Evolutionary conservation across 148 eudicot species (phyloP), one percentile per base, ranked within the genome.

Genomic region (Nepenthes mirabilis): DNA sequence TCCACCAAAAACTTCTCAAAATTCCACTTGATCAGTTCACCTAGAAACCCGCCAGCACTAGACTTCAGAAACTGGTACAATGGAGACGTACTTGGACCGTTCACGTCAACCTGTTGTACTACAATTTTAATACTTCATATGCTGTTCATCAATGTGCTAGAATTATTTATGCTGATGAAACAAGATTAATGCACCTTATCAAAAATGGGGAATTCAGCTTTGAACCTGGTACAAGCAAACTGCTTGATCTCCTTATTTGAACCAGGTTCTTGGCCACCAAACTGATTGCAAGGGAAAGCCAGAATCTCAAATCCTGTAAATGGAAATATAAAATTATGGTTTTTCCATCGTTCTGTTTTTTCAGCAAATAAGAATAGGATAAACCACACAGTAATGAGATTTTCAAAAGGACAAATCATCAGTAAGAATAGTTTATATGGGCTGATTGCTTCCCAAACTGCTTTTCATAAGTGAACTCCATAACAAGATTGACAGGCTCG

Each of bases 281-380:
- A 91, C 75, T 91, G 97, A 73, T 91, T 91, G 79, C 93, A 91
- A 13, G 97, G 97, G 62, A 91, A 91, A 23, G 97, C 97, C 57
- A 91, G 64, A 58, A 91, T 85, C 73, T 91, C 97, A 68, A 91
- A 80, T 51, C 97, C 97, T 91, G 76, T 61, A 74, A 52, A 37
- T 2, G 54, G 13, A 36, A 68, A 56, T 13, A 23, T 23, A 45
- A 33, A 47, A 12, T 10, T 60, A 8, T 12, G 12, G 33, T 2
- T 58, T 3, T 12, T 6, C 43, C 43, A 36, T 56, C 7, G 9
- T 7, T 33, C 12, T 36, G 32, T 56, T 56, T 33, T 33, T 6
- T 9, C 2, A 33, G 9, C 36, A 2, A 32, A 34, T 32, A 9
- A 2, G 13, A 32, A 8, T 9, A 32, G 8, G 10, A 7, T 40